Evolutionary conservation across 805 yeast genomes (phyloP), one percentile per base, ranked within the genome.

Genomic region (Scheffersomyces ergatensis): DNA sequence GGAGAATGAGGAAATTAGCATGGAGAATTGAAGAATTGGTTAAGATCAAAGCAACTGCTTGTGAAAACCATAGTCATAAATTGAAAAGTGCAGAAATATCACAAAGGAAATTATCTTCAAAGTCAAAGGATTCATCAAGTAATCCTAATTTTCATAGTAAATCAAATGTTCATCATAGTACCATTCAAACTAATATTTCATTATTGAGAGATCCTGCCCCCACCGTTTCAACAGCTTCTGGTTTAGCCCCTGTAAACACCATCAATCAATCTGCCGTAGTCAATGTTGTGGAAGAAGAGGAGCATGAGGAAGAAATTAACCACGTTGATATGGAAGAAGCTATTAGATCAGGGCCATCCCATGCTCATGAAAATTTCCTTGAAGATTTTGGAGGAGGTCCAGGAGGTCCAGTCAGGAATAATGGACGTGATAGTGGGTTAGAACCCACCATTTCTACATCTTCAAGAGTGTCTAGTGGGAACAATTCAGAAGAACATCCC

Each of bases 11-110:
- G 36, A 87, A 89, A 57, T 63, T 93, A 32, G 75, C 75, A 42
- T 93, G 98, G 98, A 75, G 88, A 54, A 76, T 93, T 13, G 96
- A 92, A 55, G 98, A 93, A 57, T 76, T 74, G 36, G 75, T 83
- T n/a, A 78, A 82, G 52, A 71, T 88, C 14, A 72, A 75, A 46
- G 75, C 80, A 2, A 57, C 65, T 49, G 65, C 82, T 23, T 89
- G 96, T 63, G 58, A 63, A 7, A 57, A 63, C 26, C 96, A 88
- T 57, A 60, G 60, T 31, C 47, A 62, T 9, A 82, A 82, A 51
- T 63, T 82, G 37, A 65, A 67, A 37, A 55, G 59, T 1, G 54
- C 70, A 3, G 77, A 75, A 14, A 31, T 35, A 7, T 5, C 37
- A 19, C 32, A 29, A 29, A n/a, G 11, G 5, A 29, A 31, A 13